Conservation (phyloP, 75 land plant genomes). For the Pinus albicaulis region DNA sequence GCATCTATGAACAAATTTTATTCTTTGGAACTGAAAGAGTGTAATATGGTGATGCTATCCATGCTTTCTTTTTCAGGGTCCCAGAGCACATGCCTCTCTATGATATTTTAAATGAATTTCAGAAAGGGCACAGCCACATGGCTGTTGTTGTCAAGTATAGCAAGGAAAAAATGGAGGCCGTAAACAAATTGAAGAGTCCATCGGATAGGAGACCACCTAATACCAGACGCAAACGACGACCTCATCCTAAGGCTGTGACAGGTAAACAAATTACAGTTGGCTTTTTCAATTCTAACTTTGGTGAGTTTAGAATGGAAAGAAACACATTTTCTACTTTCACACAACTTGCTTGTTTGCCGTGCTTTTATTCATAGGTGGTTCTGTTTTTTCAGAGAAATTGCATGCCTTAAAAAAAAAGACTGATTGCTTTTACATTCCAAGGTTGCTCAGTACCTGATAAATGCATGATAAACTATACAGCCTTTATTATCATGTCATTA, state of each 20-base stretch:
- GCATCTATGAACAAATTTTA: neutral
- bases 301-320: neutral
- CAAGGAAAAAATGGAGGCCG: constrained; percentile 12
- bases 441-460: no score
- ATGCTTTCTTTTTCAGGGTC: constrained; percentile 40
- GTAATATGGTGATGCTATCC: neutral
- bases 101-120: no score
- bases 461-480: no score
- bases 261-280: constrained; percentile 1
- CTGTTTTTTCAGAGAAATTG: no score
- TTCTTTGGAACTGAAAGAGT: neutral
- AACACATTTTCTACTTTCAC: neutral
- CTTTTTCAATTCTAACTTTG: neutral
- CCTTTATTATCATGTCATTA: no score
- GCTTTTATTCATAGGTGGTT: neutral
- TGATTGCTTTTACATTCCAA: no score
- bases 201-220: constrained; percentile 20
- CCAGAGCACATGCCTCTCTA: constrained; percentile 23
- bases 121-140: constrained; percentile 80
- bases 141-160: constrained; percentile 68
- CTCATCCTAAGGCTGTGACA: constrained; percentile 11
- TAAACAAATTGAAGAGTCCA: constrained; percentile 9
- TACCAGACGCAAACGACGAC: constrained; percentile 8
- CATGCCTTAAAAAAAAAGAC: no score
- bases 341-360: neutral